A percentile compares a stretch with the other conserved stretches of the same genome.
Evolutionary conservation across 805 yeast species (phyloP).

Genomic region (Candida cerambycidarum): DNA sequence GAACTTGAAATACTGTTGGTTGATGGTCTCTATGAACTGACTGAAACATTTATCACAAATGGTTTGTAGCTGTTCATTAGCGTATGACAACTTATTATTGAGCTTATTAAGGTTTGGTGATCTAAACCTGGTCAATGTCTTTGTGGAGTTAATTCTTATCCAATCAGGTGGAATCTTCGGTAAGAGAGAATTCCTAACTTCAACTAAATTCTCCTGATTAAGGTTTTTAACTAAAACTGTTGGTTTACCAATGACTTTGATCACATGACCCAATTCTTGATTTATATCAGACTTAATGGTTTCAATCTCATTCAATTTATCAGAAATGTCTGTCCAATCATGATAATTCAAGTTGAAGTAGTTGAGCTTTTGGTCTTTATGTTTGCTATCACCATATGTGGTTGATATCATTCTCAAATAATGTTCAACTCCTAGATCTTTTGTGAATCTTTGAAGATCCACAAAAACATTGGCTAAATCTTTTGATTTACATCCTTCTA

Average conservation of each 20-base stretch:
- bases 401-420: conserved; percentile 53
- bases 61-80: conserved; percentile 51
- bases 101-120: conserved; percentile 57
- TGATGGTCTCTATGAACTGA: conserved; percentile 36
- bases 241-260: conserved; percentile 54
- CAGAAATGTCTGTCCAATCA: conserved; percentile 40
- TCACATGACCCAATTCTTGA: conserved; percentile 49
- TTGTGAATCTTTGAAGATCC: conserved; percentile 33
- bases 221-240: conserved; percentile 52
- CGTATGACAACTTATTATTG: conserved; percentile 56
- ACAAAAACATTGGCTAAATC: conserved; percentile 39
- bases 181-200: conserved; percentile 61
- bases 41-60: conserved; percentile 50
- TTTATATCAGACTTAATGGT: conserved; percentile 48
- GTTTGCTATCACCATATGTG: conserved; percentile 46
- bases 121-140: conserved; percentile 68
- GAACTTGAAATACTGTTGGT: conserved; percentile 32
- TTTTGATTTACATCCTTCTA: conserved; percentile 28
- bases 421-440: conserved; percentile 27
- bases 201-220: conserved; percentile 73
- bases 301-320: conserved; percentile 38
- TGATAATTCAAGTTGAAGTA: conserved; percentile 40
- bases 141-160: conserved; percentile 72
- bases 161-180: conserved; percentile 68
- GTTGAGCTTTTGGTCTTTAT: conserved; percentile 42